These are phyloP conservation scores for Voacanga thouarsii DNA, from an alignment of 257 asterid species.

Conservation along the genomic window DNA sequence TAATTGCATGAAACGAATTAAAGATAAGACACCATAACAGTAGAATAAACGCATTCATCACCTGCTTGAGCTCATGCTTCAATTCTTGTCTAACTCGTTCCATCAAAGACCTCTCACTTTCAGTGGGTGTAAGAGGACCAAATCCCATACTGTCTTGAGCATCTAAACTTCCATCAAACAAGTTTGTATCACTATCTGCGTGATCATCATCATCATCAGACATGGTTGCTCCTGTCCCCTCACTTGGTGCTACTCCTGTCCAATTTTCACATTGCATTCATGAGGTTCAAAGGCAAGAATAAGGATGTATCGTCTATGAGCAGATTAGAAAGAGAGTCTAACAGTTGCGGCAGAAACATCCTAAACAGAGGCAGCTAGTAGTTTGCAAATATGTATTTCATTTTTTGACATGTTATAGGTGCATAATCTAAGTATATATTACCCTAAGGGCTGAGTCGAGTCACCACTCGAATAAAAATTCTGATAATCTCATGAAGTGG, in stretches of 20 bases:
- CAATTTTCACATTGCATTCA: background rate
- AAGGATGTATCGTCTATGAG: background rate
- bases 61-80: slow-evolving; percentile 97
- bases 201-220: slow-evolving; percentile 95
- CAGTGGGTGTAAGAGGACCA: slow-evolving; percentile 87
- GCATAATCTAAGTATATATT: no score
- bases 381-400: background rate
- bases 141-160: slow-evolving; percentile 90
- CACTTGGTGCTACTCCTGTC: slow-evolving; percentile 92
- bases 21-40: background rate
- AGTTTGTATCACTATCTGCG: slow-evolving; percentile 76
- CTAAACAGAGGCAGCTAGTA: no score
- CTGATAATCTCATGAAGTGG: background rate
- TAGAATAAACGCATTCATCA: slow-evolving; percentile 4
- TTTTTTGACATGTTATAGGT: background rate
- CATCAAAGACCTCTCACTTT: slow-evolving; percentile 94
- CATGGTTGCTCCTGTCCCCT: slow-evolving; percentile 98
- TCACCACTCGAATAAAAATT: background rate
- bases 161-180: slow-evolving; percentile 84
- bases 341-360: background rate
- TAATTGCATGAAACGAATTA: background rate
- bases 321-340: background rate
- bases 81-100: slow-evolving; percentile 96
- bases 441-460: background rate
- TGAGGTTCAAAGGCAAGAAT: background rate